Evolutionary conservation across 2,329 filamentous ascomycete species (phyloP).

Genomic region (Leptographium radiaticola): DNA sequence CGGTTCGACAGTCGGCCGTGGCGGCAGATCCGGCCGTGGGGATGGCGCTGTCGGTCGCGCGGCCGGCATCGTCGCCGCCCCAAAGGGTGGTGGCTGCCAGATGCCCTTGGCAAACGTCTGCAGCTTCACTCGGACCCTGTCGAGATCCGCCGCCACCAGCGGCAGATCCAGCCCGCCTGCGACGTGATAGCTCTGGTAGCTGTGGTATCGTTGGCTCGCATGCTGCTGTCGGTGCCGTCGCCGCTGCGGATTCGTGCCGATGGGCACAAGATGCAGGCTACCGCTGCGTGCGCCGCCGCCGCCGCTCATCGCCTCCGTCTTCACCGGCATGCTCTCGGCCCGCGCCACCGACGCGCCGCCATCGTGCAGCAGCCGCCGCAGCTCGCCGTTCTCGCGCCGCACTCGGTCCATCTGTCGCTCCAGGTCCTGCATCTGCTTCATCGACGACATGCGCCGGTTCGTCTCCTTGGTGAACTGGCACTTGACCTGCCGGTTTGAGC

Average conservation of each 20-base stretch:
- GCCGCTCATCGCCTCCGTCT: neutral
- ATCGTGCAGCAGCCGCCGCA: conserved; percentile 47
- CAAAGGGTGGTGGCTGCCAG: conserved; percentile 61
- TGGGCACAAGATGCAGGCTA: conserved; percentile 43
- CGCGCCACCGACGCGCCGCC: neutral
- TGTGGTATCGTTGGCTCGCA: conserved; percentile 21
- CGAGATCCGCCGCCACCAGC: conserved; percentile 50
- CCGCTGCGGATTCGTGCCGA: conserved; percentile 52
- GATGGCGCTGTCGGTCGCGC: conserved; percentile 14
- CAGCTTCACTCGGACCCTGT: conserved; percentile 59
- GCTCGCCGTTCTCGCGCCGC: conserved; percentile 63
- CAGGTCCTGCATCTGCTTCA: conserved; percentile 96
- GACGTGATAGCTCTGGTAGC: neutral
- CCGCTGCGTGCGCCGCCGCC: neutral
- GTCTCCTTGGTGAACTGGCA: conserved; percentile 99
- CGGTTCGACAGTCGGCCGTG: conserved; percentile 55
- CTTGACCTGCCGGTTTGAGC: conserved; percentile 89
- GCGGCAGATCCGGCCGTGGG: conserved; percentile 48
- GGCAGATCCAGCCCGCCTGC: neutral
- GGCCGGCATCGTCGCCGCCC: conserved; percentile 23
- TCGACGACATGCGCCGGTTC: conserved; percentile 95
- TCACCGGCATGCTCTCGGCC: neutral
- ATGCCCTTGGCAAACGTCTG: conserved; percentile 63
- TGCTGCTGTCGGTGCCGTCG: conserved; percentile 25
- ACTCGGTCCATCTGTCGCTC: conserved; percentile 79